Evolutionary conservation across 495 filamentous ascomycete genomes (phyloP), one percentile per base, ranked within the genome.

Genomic region (Trichoderma orchidacearum): DNA sequence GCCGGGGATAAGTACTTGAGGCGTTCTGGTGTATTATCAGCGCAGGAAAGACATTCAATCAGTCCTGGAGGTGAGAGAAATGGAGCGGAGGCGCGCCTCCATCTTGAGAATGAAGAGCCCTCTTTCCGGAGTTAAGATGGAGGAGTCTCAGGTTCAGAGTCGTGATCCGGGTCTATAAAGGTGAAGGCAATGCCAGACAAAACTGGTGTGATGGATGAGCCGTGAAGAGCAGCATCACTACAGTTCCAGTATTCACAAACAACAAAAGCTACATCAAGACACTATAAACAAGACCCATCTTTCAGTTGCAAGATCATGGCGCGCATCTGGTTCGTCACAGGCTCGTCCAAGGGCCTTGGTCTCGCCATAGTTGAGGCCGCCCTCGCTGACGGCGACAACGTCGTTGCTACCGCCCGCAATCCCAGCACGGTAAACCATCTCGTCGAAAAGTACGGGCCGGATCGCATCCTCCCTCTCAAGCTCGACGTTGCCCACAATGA

Each of bases 281-380:
- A 18, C 6, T 51, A 3, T 25, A 51, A 6, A 21, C 50, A 52
- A 30, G 18, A 29, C 21, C 18, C 28, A 52, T 11, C 28, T n/a
- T n/a, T 32, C 28, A 25, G 5, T 6, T 52, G 6, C 13, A 53
- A 8, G 15, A 5, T 2, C 18, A 53, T 53, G 51, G 30, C 51
- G 8, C 25, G 29, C 28, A 62, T 66, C 12, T 71, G 66, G 67
- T 69, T 82, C 54, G 73, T 83, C 57, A 82, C 77, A 0, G 80
- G 80, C 54, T 70, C 70, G 45, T 80, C 76, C 15, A 71, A 70
- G 41, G 79, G 79, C 54, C 70, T 83, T 21, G 80, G 80, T 15
- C 61, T 64, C n/a, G 57, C 65, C 12, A 68, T 81, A 3, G 66
- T 69, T 29, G 63, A 66, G 21, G 54, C 57, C 4, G 77, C 73